A percentile compares a stretch with the other conserved stretches of the same genome.
Evolutionary conservation across 148 eudicot genomes (phyloP).

Genomic region (Chenopodium suecicum): DNA sequence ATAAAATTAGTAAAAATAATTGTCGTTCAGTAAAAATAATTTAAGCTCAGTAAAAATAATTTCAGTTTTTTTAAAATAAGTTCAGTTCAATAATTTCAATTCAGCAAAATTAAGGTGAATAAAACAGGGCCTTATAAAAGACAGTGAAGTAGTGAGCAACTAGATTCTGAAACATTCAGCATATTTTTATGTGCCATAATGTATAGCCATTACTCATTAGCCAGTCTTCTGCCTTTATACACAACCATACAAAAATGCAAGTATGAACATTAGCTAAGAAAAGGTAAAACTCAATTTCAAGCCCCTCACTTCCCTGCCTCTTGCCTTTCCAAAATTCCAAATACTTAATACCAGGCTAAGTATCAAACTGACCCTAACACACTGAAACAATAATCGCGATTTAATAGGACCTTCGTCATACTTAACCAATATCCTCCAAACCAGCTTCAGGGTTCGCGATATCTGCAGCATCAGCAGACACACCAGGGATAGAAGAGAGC

Average conservation of each 20-base stretch:
- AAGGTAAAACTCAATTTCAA: background rate
- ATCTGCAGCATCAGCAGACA: background rate
- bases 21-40: too few relatives aligned
- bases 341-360: background rate
- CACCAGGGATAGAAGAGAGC: background rate
- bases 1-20: too few relatives aligned
- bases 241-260: background rate
- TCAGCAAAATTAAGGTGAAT: too few relatives aligned
- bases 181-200: too few relatives aligned
- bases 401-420: background rate
- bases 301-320: background rate
- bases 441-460: background rate
- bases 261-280: background rate
- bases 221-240: background rate
- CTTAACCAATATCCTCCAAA: background rate
- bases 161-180: too few relatives aligned
- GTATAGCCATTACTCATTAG: too few relatives aligned
- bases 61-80: too few relatives aligned
- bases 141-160: too few relatives aligned
- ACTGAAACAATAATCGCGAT: background rate
- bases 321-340: background rate
- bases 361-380: background rate
- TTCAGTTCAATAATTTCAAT: too few relatives aligned
- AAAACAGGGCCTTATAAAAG: too few relatives aligned
- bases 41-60: too few relatives aligned